Evolutionary conservation across 805 yeast genomes (phyloP).

Genomic region (Hemisphaericaspora nanyangensis): DNA sequence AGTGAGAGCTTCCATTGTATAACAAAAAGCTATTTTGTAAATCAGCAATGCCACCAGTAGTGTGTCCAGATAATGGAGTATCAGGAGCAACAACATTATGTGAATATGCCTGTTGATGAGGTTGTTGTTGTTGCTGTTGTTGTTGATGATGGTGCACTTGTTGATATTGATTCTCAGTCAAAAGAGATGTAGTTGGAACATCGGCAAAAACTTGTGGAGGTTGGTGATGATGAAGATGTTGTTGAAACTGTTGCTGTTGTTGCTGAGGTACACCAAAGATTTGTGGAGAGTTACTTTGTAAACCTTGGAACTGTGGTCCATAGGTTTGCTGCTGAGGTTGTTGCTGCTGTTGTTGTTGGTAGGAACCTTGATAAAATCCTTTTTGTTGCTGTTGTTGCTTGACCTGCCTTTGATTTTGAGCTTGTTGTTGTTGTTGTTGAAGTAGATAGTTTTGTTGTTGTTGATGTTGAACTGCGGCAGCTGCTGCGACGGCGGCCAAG

Average conservation of each 20-base stretch:
- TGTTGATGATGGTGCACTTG: slow-evolving; percentile 6
- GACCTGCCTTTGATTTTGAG: slow-evolving; percentile 5
- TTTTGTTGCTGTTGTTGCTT: slow-evolving; percentile 8
- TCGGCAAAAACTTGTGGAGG: slow-evolving; percentile 5
- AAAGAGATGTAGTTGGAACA: not conserved
- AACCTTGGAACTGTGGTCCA: slow-evolving; percentile 3
- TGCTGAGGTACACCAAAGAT: slow-evolving; percentile 4
- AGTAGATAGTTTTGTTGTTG: slow-evolving; percentile 16
- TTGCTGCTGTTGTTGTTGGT: slow-evolving; percentile 7
- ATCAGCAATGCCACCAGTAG: slow-evolving; percentile 8
- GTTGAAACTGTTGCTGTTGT: slow-evolving; percentile 8
- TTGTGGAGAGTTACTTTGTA: too few species aligned
- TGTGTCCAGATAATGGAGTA: not conserved
- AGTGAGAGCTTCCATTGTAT: slow-evolving; percentile 16
- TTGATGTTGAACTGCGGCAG: slow-evolving; percentile 31
- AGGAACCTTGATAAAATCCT: not conserved
- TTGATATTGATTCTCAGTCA: not conserved
- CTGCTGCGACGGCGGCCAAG: slow-evolving; percentile 26
- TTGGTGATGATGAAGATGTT: slow-evolving; percentile 3
- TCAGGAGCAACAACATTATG: not conserved
- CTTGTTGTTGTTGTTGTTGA: slow-evolving; percentile 14
- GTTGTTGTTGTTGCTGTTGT: slow-evolving; percentile 1
- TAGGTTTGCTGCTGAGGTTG: slow-evolving; percentile 7
- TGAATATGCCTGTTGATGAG: not conserved
- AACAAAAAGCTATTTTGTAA: slow-evolving; percentile 13